Conservation (phyloP, 352 stramenopile species). For the Saprolegnia diclina region DNA sequence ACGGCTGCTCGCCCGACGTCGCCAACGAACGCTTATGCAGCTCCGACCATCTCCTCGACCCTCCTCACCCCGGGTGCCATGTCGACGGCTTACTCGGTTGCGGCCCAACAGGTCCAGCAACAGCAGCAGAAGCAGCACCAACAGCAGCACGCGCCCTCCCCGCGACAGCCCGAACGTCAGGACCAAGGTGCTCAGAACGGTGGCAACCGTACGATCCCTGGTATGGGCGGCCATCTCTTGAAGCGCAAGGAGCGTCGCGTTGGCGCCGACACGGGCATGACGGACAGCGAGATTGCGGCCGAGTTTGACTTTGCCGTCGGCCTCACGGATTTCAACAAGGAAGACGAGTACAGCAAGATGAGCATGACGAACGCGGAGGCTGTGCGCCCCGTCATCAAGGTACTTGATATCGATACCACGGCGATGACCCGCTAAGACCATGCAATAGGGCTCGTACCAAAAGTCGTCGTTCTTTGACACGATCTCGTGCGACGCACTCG, state of each 20-base stretch:
- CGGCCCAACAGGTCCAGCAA: background rate
- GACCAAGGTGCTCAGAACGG: background rate
- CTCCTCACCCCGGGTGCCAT: conserved; percentile 23
- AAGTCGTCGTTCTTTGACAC: conserved; percentile 89
- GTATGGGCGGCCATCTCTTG: conserved; percentile 76
- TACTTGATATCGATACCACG: background rate
- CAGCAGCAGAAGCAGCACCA: background rate
- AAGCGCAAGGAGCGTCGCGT: conserved; percentile 71
- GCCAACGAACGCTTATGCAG: background rate
- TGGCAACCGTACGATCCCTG: conserved; percentile 51
- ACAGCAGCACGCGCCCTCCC: conserved; percentile 1
- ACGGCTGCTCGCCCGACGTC: conserved; percentile 27
- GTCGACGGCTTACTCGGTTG: background rate
- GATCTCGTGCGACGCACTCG: conserved; percentile 83
- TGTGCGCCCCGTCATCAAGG: conserved; percentile 13
- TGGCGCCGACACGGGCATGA: conserved; percentile 30
- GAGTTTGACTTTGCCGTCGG: conserved; percentile 74
- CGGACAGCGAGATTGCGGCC: conserved; percentile 27
- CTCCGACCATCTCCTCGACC: background rate
- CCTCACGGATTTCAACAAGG: conserved; percentile 69
- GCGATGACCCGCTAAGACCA: background rate
- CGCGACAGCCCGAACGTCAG: background rate
- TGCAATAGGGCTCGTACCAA: conserved; percentile 60
- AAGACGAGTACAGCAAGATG: conserved; percentile 67
- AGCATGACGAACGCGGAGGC: conserved; percentile 31